These are phyloP conservation scores for Cyclotella kingstonii DNA, from an alignment of 108 stramenopile species.

Conservation along the genomic window DNA sequence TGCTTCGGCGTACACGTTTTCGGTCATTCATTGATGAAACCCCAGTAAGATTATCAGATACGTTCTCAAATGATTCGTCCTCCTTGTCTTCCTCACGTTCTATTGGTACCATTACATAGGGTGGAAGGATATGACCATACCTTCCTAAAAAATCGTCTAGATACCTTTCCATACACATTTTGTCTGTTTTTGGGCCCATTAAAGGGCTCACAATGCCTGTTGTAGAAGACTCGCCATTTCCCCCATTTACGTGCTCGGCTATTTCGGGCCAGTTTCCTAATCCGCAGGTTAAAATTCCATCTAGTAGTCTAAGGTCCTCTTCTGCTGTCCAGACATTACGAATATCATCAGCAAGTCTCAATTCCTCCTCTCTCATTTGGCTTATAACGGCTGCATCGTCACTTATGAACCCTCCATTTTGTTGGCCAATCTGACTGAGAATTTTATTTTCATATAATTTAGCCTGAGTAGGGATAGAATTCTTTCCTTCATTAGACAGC, in stretches of 20 bases:
- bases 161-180: constrained; percentile 90
- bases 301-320: constrained; percentile 84
- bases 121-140: constrained; percentile 86
- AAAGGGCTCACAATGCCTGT: neutral
- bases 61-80: constrained; percentile 11
- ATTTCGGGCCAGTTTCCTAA: constrained; percentile 90
- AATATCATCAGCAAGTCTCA: constrained; percentile 51
- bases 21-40: constrained; percentile 6
- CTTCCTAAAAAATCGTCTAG: constrained; percentile 86
- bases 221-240: constrained; percentile 29
- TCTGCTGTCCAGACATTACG: constrained; percentile 79
- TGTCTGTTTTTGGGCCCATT: constrained; percentile 64
- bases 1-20: constrained; percentile 30
- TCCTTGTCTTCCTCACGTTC: constrained; percentile 33
- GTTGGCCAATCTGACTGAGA: no score
- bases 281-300: constrained; percentile 77
- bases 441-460: no score
- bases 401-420: neutral
- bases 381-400: neutral
- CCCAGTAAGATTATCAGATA: constrained; percentile 11
- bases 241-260: constrained; percentile 74
- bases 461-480: no score
- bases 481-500: no score
- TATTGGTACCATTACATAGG: constrained; percentile 61
- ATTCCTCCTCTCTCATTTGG: constrained; percentile 5